These are phyloP conservation scores for Rhizophagus prolifer DNA, from an alignment of 192 early-diverging fungal genomes.

Conservation along the genomic window DNA sequence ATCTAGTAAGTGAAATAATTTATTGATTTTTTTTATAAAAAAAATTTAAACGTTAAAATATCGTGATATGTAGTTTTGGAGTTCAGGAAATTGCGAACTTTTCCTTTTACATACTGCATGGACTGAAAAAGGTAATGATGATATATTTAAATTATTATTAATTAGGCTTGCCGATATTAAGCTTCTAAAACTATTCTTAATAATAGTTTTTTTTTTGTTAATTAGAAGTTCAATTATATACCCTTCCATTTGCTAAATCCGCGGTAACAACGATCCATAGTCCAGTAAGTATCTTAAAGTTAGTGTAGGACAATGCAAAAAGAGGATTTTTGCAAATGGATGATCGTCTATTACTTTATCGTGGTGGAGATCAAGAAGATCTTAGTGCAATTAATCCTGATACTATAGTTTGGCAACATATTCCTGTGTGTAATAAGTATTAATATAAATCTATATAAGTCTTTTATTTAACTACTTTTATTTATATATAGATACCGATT, in stretches of 20 bases:
- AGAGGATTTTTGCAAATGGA: conserved; percentile 64
- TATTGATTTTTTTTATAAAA: not conserved
- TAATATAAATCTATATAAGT: not conserved
- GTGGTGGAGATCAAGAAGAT: conserved; percentile 62
- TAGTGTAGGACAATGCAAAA: conserved; percentile 52
- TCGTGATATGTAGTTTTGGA: conserved; percentile 64
- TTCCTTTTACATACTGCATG: conserved; percentile 55
- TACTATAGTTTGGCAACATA: conserved; percentile 68
- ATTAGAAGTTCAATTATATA: conserved; percentile 43
- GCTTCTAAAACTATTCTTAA: too few species aligned
- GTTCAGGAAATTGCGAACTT: conserved; percentile 62
- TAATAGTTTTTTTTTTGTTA: not conserved
- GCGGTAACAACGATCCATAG: conserved; percentile 43
- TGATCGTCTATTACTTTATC: conserved; percentile 67
- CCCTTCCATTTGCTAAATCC: conserved; percentile 58
- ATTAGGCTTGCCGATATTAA: too few species aligned
- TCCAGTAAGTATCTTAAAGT: conserved; percentile 31
- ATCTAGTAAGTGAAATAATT: conserved; percentile 47
- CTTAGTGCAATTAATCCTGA: conserved; percentile 66
- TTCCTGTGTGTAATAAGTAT: conserved; percentile 50
- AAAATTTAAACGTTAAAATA: not conserved
- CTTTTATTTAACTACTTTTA: not conserved
- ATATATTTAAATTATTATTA: too few species aligned
- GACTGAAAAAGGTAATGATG: conserved; percentile 13
- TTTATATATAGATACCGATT: conserved; percentile 53